A percentile compares a stretch with the other conserved stretches of the same genome.
phyloP scores from a whole-genome alignment of 352 stramenopile species.

The Globisporangium carolinianum region DNA sequence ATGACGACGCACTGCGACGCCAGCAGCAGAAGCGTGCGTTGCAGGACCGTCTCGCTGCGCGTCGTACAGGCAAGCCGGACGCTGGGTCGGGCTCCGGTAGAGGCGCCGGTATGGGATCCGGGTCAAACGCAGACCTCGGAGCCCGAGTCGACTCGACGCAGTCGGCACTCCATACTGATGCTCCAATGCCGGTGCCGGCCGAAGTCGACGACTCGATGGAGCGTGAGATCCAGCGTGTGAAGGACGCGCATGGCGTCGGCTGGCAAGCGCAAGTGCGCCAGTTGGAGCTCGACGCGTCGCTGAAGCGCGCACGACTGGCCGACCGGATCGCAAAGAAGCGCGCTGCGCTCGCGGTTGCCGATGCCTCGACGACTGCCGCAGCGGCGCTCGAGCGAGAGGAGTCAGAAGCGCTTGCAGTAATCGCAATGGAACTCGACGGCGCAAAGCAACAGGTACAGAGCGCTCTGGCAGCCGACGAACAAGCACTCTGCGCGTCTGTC shows the following conservation, averaged over 20 bases:
- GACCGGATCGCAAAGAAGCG: slow-evolving; percentile 28
- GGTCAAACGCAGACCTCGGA: background rate
- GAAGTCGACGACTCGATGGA: slow-evolving; percentile 1
- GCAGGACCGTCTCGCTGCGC: background rate
- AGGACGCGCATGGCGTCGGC: slow-evolving; percentile 21
- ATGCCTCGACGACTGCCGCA: no score
- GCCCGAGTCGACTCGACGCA: background rate
- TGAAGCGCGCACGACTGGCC: slow-evolving; percentile 21
- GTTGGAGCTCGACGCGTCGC: slow-evolving; percentile 21
- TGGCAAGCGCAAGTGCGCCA: slow-evolving; percentile 20
- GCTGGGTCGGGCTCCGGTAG: no score
- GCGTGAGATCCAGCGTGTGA: slow-evolving; percentile 24
- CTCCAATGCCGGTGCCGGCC: no score
- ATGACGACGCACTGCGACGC: background rate
- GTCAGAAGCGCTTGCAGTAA: slow-evolving; percentile 19
- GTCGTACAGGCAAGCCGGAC: background rate
- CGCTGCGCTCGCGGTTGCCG: background rate
- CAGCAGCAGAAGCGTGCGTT: slow-evolving; percentile 4
- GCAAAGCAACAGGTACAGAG: slow-evolving; percentile 11
- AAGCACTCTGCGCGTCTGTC: slow-evolving; percentile 6
- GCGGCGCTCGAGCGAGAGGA: slow-evolving; percentile 20
- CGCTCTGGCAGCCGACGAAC: slow-evolving; percentile 12
- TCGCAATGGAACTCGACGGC: slow-evolving; percentile 18
- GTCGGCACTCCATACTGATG: no score
- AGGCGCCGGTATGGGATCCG: background rate